Base-by-base conservation (phyloP, 331 rosid genomes). In the Malus hybrid region DNA sequence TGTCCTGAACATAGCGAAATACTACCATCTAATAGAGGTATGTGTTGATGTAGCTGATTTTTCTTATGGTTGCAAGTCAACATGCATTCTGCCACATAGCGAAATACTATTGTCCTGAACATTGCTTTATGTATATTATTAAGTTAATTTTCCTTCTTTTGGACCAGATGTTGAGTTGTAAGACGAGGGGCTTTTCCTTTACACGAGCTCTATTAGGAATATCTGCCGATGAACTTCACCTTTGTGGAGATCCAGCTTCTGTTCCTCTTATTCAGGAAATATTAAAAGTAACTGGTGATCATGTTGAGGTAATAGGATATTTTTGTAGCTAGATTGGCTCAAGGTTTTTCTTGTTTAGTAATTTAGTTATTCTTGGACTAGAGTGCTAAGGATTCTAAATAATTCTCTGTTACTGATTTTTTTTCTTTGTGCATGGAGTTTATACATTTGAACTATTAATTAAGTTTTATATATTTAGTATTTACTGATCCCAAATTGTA, bases 241-340 rank as follows among this genome's bases (percentile, higher is more conserved):
- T 95, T 69, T 92, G 97, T 84, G 99, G 99, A 80, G 99, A 95
- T 83, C 82, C 97, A 76, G 99, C 97, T 68, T 88, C 81, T 70
- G 85, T 89, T 73, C 96, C 99, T 60, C 93, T 95, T 67, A 84
- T 95, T 87, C 87, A 86, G 85, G 95, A 94, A 69, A 92, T 94
- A 71, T 77, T 94, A 62, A 84, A 80, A 84, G 87, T 90, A 52
- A 94, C 99, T 10, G 89, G 83, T n/a, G 97, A 94, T 75, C 87
- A 89, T 66, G 76, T 90, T 70, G 97, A 92, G 99, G 97, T 92
- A 87, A 67, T 42, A 69, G 52, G 68, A 69, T 73, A 66, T 65
- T 71, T 59, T 70, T 55, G 22, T 4, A 39, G 42, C 52, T 10
- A 29, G 36, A 10, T 36, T 22, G 24, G n/a, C 24, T 71, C 44